These are phyloP conservation scores for Cercospora brassicicola DNA, from an alignment of 2,329 filamentous ascomycete genomes.

Conservation along the genomic window DNA sequence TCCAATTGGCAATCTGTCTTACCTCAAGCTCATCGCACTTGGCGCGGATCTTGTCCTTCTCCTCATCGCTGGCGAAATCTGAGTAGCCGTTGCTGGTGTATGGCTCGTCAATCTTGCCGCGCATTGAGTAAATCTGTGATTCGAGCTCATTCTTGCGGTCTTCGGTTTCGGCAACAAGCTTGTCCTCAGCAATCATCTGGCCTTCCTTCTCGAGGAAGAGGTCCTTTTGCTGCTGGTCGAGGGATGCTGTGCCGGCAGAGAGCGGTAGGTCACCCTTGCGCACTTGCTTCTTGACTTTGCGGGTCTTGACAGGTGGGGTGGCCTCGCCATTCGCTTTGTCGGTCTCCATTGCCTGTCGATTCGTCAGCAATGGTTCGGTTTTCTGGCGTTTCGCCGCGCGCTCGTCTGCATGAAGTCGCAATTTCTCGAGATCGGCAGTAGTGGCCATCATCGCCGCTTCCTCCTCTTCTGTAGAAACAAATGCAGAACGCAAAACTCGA, in stretches of 20 bases:
- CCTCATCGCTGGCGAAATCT: conserved; percentile 84
- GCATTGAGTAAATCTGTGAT: conserved; percentile 93
- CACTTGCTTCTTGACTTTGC: conserved; percentile 99
- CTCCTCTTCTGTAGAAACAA: conserved; percentile 29
- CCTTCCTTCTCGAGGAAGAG: conserved; percentile 77
- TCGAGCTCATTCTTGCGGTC: conserved; percentile 99
- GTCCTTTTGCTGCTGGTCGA: conserved; percentile 69
- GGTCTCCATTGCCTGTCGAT: conserved; percentile 76
- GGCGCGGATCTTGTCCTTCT: conserved; percentile 81
- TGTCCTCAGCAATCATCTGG: conserved; percentile 95
- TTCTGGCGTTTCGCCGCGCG: conserved; percentile 32
- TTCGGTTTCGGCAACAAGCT: conserved; percentile 95
- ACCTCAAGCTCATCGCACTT: conserved; percentile 88
- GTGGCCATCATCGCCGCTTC: conserved; percentile 20
- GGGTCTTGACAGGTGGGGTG: conserved; percentile 64
- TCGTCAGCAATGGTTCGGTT: conserved; percentile 35
- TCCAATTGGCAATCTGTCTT: conserved; percentile 43
- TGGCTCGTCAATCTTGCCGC: conserved; percentile 89
- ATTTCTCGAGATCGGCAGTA: conserved; percentile 14
- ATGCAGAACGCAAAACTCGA: conserved; percentile 25
- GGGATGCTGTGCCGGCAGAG: conserved; percentile 74
- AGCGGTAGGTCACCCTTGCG: conserved; percentile 95
- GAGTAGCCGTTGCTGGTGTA: conserved; percentile 58
- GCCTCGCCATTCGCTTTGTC: conserved; percentile 61
- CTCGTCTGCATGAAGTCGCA: conserved; percentile 22